Base-by-base conservation (phyloP, 2,329 filamentous ascomycete species). In the Fusarium lyarnte region DNA sequence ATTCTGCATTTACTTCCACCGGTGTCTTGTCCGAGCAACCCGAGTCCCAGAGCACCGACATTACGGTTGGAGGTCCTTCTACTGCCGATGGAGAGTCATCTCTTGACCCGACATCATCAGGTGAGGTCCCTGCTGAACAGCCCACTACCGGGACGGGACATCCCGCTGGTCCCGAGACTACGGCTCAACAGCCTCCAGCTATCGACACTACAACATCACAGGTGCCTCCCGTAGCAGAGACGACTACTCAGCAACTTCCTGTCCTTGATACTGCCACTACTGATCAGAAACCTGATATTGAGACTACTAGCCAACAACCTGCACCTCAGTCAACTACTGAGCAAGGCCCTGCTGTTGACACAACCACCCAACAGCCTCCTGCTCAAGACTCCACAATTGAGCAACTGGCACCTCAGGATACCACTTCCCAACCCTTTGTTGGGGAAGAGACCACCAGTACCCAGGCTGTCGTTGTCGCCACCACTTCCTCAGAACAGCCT, bases 141-240 rank as follows among this genome's bases (percentile, higher is more conserved):
- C 25, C 14, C 3, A 60, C 38, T 4, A 51, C 55, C 17, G 31
- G 6, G 10, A 38, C 36, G 35, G 54, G 25, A 17, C 31, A 25
- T 16, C 36, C 43, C n/a, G 5, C 31, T 47, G 39, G 13, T 25
- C 45, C 25, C 5, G 52, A 41, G 6, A 43, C 36, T 2, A 33
- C 45, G 6, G 12, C 11, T 5, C 39, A 45, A 23, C 38, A 36
- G 31, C 49, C 39, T 8, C 33, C 63, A 4, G n/a, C 7, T 11
- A n/a, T 35, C 17, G 42, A 39, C 6, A 63, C 55, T 25, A 58
- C 58, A 16, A 31, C 33, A 3, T 45, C 39, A 5, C 43, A 68
- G 8, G 5, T 6, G 13, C 35, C 7, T 19, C n/a, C 14, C 5
- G 25, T 17, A 12, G 33, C 19, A 19, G 58, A 36, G 13, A 31